Base-by-base conservation (phyloP, 2,329 filamentous ascomycete species). In the Sporothrix pallida region DNA sequence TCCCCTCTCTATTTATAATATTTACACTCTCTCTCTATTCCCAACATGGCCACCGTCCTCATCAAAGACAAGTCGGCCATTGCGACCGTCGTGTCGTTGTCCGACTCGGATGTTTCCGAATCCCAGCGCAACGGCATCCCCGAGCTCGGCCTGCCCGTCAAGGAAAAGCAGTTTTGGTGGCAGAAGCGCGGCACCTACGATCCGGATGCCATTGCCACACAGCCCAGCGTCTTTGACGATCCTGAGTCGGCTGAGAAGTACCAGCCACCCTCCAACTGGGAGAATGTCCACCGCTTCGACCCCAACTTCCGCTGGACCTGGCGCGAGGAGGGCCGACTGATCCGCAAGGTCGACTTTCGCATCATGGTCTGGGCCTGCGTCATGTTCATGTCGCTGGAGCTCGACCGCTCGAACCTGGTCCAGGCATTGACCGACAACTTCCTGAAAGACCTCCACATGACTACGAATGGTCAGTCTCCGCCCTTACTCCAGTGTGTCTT, bases 371-470 rank as follows among this genome's bases (percentile, higher is more conserved):
- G 83, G 81, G 79, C 82, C 0, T 86, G 85, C 50, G 77, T 86
- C 74, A 85, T 85, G 83, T 86, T 86, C 76, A 84, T 86, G 77
- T 81, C 84, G 0, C 82, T 88, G 42, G 86, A 88, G 74, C 80
- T 87, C 0, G 86, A 87, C 70, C 80, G 85, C 0, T 82, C 83
- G 4, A 87, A 87, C 75, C 78, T 87, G 17, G 69, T 77, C 1
- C 84, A 87, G 75, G 86, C 85, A 0, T 73, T 86, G 23, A 83
- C 85, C 0, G 85, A 87, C 75, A 84, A 86, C 70, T 84, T 87
- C 46, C 77, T 87, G 0, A 74, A 73, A 0, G 84, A 86, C 20
- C 79, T 87, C 60, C 72, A 77, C 0, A 75, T 87, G 69, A 83
- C 79, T 3, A 87, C 85, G 0, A 81, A 87, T 75, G 83, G 84